These are phyloP conservation scores for Populus nigra DNA, from an alignment of 345 rosid genomes.

Conservation along the genomic window DNA sequence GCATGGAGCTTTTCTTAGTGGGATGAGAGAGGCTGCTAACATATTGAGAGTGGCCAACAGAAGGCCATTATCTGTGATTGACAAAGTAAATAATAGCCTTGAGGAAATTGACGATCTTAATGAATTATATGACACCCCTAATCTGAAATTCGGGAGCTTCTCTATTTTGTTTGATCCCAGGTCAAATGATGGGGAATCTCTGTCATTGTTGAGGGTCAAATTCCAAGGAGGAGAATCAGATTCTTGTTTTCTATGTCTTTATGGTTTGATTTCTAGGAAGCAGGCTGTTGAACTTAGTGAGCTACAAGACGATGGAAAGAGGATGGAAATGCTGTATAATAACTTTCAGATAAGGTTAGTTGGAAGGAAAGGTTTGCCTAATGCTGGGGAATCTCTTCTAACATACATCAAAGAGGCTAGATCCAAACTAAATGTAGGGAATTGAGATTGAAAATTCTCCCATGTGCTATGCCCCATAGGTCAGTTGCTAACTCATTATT, in stretches of 20 bases:
- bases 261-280: conserved; percentile 51
- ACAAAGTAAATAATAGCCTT: conserved; percentile 26
- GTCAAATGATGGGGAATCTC: conserved; percentile 46
- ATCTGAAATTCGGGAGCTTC: conserved; percentile 50
- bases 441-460: background rate
- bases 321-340: conserved; percentile 40
- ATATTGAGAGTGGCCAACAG: conserved; percentile 70
- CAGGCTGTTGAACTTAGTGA: conserved; percentile 52
- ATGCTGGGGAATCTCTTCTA: conserved; percentile 51
- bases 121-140: conserved; percentile 50
- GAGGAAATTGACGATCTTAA: conserved; percentile 34
- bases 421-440: conserved; percentile 20
- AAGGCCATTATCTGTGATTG: conserved; percentile 36
- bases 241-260: conserved; percentile 33
- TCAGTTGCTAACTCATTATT: background rate
- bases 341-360: conserved; percentile 39
- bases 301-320: conserved; percentile 45
- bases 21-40: conserved; percentile 97
- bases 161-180: conserved; percentile 56
- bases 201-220: conserved; percentile 49
- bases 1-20: conserved; percentile 97
- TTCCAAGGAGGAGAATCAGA: conserved; percentile 33
- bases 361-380: conserved; percentile 47
- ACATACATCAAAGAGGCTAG: conserved; percentile 48
- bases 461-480: background rate